Evolutionary conservation across 768 basidiomycete species (phyloP).

Genomic region (Cubamyces lactineus): DNA sequence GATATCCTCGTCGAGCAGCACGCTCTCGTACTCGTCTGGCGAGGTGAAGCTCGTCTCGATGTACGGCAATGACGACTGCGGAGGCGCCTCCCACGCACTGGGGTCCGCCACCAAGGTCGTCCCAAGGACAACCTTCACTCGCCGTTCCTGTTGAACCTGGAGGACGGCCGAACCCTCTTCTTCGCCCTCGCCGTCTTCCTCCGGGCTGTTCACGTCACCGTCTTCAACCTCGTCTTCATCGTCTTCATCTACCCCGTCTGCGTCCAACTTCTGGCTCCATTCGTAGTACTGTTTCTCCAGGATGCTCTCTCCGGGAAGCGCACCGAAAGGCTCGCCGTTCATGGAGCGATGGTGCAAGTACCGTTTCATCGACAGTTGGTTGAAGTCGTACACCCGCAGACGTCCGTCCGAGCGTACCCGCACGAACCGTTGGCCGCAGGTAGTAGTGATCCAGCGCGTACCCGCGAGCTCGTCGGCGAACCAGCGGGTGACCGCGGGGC

Average conservation of each 20-base stretch:
- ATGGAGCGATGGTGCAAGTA: conserved; percentile 3
- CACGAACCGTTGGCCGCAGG: conserved; percentile 36
- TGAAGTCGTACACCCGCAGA: conserved; percentile 31
- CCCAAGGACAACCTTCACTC: conserved; percentile 15
- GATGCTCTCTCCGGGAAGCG: conserved; percentile 9
- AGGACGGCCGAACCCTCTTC: no score
- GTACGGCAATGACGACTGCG: conserved; percentile 31
- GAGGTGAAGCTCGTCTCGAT: conserved; percentile 25
- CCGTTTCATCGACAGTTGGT: conserved; percentile 20
- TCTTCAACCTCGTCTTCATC: background rate
- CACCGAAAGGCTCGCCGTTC: conserved; percentile 4
- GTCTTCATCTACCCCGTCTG: background rate
- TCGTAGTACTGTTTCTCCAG: conserved; percentile 9
- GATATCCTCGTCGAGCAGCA: conserved; percentile 36
- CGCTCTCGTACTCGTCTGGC: conserved; percentile 28
- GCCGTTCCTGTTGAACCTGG: background rate
- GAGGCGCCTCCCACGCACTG: conserved; percentile 24
- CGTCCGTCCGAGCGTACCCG: conserved; percentile 17
- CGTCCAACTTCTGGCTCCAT: conserved; percentile 1
- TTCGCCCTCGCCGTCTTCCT: background rate
- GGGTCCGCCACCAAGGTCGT: conserved; percentile 12
- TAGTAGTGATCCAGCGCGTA: conserved; percentile 38
- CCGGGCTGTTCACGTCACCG: background rate
- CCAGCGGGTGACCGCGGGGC: conserved; percentile 29
- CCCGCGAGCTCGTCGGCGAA: conserved; percentile 29